Conservation (phyloP, 108 stramenopile species). For the Conticribra weissflogii region DNA sequence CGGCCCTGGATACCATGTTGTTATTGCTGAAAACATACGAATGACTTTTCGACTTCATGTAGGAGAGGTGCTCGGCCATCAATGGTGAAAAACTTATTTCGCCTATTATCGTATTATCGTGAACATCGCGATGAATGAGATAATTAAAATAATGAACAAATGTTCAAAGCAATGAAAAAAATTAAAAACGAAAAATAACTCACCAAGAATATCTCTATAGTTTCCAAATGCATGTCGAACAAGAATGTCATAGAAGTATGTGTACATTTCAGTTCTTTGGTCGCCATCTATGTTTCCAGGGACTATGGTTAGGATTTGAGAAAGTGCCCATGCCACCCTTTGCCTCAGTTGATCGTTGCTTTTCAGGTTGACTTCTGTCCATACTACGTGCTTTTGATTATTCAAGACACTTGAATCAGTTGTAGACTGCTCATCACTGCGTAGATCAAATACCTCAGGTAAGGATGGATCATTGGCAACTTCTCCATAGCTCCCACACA, state of each 20-base stretch:
- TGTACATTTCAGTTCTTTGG: slow-evolving; percentile 35
- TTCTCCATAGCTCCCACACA: slow-evolving; percentile 22
- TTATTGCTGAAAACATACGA: slow-evolving; percentile 36
- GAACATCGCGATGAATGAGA: not conserved
- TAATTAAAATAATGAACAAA: not conserved
- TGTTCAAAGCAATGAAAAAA: too few species aligned
- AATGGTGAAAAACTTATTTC: slow-evolving; percentile 42
- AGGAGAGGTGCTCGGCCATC: slow-evolving; percentile 64
- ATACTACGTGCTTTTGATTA: slow-evolving; percentile 46
- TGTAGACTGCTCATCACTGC: slow-evolving; percentile 9
- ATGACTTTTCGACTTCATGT: slow-evolving; percentile 40
- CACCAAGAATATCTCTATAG: slow-evolving; percentile 62
- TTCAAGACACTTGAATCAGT: slow-evolving; percentile 5
- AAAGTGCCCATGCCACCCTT: slow-evolving; percentile 77
- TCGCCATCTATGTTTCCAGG: slow-evolving; percentile 33
- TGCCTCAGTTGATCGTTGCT: slow-evolving; percentile 74
- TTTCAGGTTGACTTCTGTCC: slow-evolving; percentile 41
- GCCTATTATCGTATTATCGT: too few species aligned
- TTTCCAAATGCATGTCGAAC: slow-evolving; percentile 80
- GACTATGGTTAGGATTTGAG: slow-evolving; percentile 39
- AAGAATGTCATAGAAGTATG: slow-evolving; percentile 59
- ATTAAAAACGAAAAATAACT: slow-evolving; percentile 46
- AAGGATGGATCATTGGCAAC: slow-evolving; percentile 58
- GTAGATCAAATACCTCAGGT: slow-evolving; percentile 35
- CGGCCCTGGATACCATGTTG: not conserved